Conservation (phyloP, 495 filamentous ascomycete species). For the Aspergillus bertholletiae region DNA sequence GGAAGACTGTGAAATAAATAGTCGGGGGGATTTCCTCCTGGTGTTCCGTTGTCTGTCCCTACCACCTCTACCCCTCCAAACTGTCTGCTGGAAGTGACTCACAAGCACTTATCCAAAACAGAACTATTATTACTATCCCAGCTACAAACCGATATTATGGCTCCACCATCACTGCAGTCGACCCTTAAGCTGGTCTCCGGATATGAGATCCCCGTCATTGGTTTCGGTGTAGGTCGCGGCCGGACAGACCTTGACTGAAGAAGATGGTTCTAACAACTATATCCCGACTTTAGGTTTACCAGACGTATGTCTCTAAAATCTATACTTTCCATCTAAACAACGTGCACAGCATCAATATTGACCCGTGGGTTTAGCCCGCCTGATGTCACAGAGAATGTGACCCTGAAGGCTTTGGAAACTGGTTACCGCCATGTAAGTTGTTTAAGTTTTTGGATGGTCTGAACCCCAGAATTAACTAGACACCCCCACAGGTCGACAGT, state of each 20-base stretch:
- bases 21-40: not conserved
- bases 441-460: not conserved
- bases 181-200: slow-evolving; percentile 70
- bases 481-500: slow-evolving; percentile 40
- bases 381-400: slow-evolving; percentile 52
- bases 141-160: slow-evolving; percentile 39
- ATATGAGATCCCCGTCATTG: slow-evolving; percentile 70
- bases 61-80: not conserved
- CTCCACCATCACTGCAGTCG: slow-evolving; percentile 57
- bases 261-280: slow-evolving; percentile 6
- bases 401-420: slow-evolving; percentile 58
- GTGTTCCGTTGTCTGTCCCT: not conserved
- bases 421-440: slow-evolving; percentile 68
- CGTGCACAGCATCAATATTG: not conserved
- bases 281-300: slow-evolving; percentile 61
- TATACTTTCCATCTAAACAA: not conserved
- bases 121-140: not conserved
- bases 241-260: not conserved
- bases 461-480: not conserved
- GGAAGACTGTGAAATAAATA: not conserved
- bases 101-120: not conserved
- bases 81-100: not conserved
- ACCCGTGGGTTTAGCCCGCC: slow-evolving; percentile 37
- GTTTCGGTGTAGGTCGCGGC: slow-evolving; percentile 60
- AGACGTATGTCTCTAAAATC: slow-evolving; percentile 51